Evolutionary conservation across 2,329 filamentous ascomycete species (phyloP), one percentile per base, ranked within the genome.

Genomic region (Fusarium sterilihyphosum): DNA sequence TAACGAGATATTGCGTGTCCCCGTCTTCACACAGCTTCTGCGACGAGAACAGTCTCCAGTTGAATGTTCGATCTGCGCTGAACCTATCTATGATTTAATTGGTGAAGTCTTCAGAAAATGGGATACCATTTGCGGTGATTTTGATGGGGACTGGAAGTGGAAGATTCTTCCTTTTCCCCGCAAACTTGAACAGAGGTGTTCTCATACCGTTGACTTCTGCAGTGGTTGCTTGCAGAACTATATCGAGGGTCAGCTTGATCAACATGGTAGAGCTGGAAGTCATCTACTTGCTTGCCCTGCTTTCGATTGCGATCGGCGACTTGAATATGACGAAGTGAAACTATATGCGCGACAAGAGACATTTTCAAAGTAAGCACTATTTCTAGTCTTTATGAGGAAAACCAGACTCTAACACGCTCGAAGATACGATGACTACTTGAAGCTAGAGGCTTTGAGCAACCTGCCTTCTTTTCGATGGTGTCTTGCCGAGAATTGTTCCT

Each of bases 401-500:
- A 13, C 3, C 0, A 31, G 14, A 3, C 14, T n/a, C 5, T 56
- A 41, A 56, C 0, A 8, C 0, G 9, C 5, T 3, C 0, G 8
- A 22, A 60, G 57, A n/a, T 52, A 53, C 22, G 58, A 61, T 22
- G 13, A 53, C 8, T 53, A 61, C 17, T 33, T 61, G 26, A 61
- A 26, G 31, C n/a, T 61, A 6, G 29, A 61, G 6, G 46, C 58
- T 1, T 35, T 61, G 13, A 41, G 37, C 26, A 40, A 35, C 8
- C 17, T 61, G 6, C 37, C 44, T 14, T 41, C 44, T 12, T 61
- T 61, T 33, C 35, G 58, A n/a, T 61, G 58, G 58, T 61, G 58
- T 41, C 37, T 61, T 31, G 35, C 35, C 5, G 44, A 40, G 5
- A 53, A 35, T 8, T 61, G 58, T 22, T 61, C 44, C 5, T 33